phyloP scores from a whole-genome alignment of 192 early-diverging fungal species.

The Gaertneriomyces semiglobifer region DNA sequence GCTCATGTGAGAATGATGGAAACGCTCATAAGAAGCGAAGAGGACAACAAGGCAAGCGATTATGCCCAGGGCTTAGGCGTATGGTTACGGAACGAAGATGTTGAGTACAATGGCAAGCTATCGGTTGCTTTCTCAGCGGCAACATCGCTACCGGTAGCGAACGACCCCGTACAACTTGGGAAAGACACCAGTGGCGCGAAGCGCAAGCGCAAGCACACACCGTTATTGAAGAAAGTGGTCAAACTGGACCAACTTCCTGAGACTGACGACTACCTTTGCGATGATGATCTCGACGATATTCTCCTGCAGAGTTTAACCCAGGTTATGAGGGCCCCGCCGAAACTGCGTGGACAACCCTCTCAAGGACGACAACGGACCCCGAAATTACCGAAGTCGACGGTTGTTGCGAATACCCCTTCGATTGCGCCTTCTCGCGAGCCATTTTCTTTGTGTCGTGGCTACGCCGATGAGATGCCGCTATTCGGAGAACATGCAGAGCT shows the following conservation, averaged over 20 bases:
- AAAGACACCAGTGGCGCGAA: neutral
- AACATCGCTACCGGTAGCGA: neutral
- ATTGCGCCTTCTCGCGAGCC: no score
- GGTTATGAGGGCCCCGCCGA: no score
- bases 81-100: slow-evolving; percentile 1
- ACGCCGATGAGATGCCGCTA: no score
- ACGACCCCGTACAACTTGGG: neutral
- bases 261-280: neutral
- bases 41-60: slow-evolving; percentile 21
- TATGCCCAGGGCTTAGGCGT: slow-evolving; percentile 5
- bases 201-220: neutral
- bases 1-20: slow-evolving; percentile 36
- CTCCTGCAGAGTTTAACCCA: neutral
- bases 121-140: neutral
- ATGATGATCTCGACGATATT: neutral
- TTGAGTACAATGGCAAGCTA: neutral
- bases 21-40: slow-evolving; percentile 25
- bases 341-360: no score
- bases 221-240: neutral
- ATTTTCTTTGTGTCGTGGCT: no score
- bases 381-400: no score
- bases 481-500: no score
- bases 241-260: neutral
- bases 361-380: no score
- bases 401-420: no score